Percentiles rank a stretch among this genome's conserved stretches.
Conservation (phyloP, 177 flowering plant species). For the Telopea speciosissima region DNA sequence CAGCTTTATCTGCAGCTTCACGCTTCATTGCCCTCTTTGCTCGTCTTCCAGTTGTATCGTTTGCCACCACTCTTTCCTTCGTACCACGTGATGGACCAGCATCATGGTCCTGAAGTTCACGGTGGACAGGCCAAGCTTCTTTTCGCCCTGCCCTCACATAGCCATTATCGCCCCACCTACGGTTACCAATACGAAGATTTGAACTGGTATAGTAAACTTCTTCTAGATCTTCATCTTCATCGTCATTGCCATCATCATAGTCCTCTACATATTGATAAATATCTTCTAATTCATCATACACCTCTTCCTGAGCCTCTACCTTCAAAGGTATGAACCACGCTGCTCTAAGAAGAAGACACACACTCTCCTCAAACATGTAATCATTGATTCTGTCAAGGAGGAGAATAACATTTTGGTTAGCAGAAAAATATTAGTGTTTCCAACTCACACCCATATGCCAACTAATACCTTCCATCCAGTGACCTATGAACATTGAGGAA, state of each 20-base stretch:
- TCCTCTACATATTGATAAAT: constrained; percentile 21
- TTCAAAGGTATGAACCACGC: constrained; percentile 67
- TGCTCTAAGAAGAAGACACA: constrained; percentile 85
- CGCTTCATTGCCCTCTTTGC: constrained; percentile 78
- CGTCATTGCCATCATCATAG: constrained; percentile 20
- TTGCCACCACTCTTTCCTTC: constrained; percentile 30
- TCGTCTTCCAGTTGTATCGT: constrained; percentile 49
- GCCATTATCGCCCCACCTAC: constrained; percentile 91
- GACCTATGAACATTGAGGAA: constrained; percentile 72
- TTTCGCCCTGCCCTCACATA: constrained; percentile 71
- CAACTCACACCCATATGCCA: background rate
- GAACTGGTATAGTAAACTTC: constrained; percentile 46
- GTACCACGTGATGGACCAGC: constrained; percentile 52
- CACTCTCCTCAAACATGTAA: constrained; percentile 93
- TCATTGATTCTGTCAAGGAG: constrained; percentile 55
- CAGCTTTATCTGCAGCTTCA: constrained; percentile 82
- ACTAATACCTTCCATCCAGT: constrained; percentile 78
- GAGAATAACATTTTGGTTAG: background rate
- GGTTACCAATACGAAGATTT: constrained; percentile 65
- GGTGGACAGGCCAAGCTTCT: constrained; percentile 63
- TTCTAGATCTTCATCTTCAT: constrained; percentile 47
- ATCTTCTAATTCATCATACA: constrained; percentile 37
- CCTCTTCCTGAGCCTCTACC: constrained; percentile 40
- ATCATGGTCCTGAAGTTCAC: constrained; percentile 29
- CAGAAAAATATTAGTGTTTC: no score